These are phyloP conservation scores for Pichia exigua DNA, from an alignment of 805 yeast genomes.

Conservation along the genomic window DNA sequence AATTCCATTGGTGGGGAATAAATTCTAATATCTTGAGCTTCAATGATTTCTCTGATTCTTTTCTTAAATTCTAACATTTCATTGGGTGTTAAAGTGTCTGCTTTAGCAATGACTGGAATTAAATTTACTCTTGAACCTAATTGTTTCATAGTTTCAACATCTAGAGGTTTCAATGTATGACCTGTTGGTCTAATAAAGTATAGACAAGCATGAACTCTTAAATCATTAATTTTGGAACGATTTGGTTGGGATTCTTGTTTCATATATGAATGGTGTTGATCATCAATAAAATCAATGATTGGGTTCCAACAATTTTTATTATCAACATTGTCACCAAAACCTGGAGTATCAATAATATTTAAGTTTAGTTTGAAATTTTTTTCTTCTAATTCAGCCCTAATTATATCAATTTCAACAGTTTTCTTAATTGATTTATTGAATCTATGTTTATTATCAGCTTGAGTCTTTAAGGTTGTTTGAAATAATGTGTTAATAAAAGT, in stretches of 20 bases:
- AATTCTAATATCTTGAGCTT: slow-evolving; percentile 73
- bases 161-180: slow-evolving; percentile 79
- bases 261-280: slow-evolving; percentile 82
- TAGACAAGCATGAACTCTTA: slow-evolving; percentile 84
- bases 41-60: slow-evolving; percentile 75
- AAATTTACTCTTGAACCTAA: slow-evolving; percentile 73
- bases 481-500: slow-evolving; percentile 82
- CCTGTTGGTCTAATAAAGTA: slow-evolving; percentile 91
- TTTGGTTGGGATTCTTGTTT: slow-evolving; percentile 90
- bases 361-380: slow-evolving; percentile 70
- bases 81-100: slow-evolving; percentile 72
- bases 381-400: slow-evolving; percentile 76
- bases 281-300: slow-evolving; percentile 80
- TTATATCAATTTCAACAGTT: slow-evolving; percentile 73
- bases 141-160: slow-evolving; percentile 81
- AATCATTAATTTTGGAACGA: slow-evolving; percentile 58
- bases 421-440: slow-evolving; percentile 53
- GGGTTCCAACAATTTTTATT: slow-evolving; percentile 84
- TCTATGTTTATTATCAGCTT: slow-evolving; percentile 47
- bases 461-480: slow-evolving; percentile 61
- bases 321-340: slow-evolving; percentile 86
- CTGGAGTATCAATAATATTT: slow-evolving; percentile 87
- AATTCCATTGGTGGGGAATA: slow-evolving; percentile 77
- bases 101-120: slow-evolving; percentile 82
- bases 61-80: slow-evolving; percentile 65